Evolutionary conservation across 140 eudicot species (phyloP), one percentile per base, ranked within the genome.

Genomic region (Bidens hawaiensis): DNA sequence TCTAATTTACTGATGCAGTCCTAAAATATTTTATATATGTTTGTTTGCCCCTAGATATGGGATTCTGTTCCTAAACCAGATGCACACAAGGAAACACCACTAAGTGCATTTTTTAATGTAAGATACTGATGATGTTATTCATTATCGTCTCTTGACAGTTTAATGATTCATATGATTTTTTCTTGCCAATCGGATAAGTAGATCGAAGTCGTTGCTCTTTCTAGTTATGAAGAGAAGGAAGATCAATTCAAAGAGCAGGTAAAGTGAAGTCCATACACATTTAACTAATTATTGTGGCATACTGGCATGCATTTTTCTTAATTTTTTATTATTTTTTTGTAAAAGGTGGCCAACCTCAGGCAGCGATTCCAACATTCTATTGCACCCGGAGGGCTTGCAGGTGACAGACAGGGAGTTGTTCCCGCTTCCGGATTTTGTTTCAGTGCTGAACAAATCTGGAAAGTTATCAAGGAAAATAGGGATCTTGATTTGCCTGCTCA

Each of bases 141-240:
- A 13, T 38, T 42, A 33, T 31, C 3, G 6, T 46, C 21, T 55
- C 18, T 48, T 45, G 43, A 21, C 4, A 17, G 6, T 23, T 8
- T 68, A 52, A 25, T 70, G 46, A 68, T 62, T 53, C 52, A 42
- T 21, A 23, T 40, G 16, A 23, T 43, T 6, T 26, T n/a, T n/a
- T 26, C n/a, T 27, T 34, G 47, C 42, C 17, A 17, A 43, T 47
- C 27, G 50, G 19, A 67, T 68, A 58, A 41, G 68, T 72, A 89
- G 97, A 89, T 90, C 64, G 87, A 90, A 70, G 97, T 86, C 45
- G 88, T 82, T 40, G 97, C 97, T 71, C 83, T 90, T 58, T 75
- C 94, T 54, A 90, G 97, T 73, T 90, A 5, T 68, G 97, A 90
- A 70, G 97, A 90, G 78, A 90, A 90, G 78, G 97, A 90, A 84